Conservation (phyloP, 441 rosid species). For the Pelargonium australe region DNA sequence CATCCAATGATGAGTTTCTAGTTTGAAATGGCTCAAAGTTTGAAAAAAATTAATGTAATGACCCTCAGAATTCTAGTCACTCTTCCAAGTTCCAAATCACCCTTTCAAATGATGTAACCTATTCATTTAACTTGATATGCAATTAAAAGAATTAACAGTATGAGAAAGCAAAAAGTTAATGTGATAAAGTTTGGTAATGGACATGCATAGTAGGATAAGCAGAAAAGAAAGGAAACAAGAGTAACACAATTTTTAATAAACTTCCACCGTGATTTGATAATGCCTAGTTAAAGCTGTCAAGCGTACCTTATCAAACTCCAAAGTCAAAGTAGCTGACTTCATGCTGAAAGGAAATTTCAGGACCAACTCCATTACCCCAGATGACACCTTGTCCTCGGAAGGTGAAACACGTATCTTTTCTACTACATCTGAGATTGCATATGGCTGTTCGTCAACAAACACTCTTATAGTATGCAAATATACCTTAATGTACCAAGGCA, state of each 20-base stretch:
- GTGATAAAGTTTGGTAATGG: too few relatives aligned
- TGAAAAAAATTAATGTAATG: neutral
- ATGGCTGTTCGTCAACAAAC: slow-evolving; percentile 59
- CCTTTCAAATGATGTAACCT: neutral
- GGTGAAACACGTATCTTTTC: slow-evolving; percentile 70
- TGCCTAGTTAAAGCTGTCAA: neutral
- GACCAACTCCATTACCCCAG: slow-evolving; percentile 86
- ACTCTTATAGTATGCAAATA: slow-evolving; percentile 69
- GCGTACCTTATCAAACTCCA: slow-evolving; percentile 89
- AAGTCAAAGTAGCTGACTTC: slow-evolving; percentile 63
- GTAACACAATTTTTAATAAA: too few relatives aligned
- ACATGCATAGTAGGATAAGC: too few relatives aligned
- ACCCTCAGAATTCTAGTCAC: neutral
- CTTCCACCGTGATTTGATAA: neutral
- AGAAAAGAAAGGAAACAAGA: too few relatives aligned
- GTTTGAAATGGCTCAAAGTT: neutral
- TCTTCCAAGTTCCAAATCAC: neutral
- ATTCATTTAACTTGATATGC: neutral
- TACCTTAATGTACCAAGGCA: slow-evolving; percentile 93
- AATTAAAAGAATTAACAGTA: neutral
- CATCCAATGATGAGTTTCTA: neutral
- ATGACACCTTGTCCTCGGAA: slow-evolving; percentile 81
- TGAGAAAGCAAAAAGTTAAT: too few relatives aligned
- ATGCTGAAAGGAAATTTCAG: slow-evolving; percentile 68
- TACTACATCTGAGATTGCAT: slow-evolving; percentile 39